Base-by-base conservation (phyloP, 2,329 filamentous ascomycete genomes). In the Aureobasidium zeae region DNA sequence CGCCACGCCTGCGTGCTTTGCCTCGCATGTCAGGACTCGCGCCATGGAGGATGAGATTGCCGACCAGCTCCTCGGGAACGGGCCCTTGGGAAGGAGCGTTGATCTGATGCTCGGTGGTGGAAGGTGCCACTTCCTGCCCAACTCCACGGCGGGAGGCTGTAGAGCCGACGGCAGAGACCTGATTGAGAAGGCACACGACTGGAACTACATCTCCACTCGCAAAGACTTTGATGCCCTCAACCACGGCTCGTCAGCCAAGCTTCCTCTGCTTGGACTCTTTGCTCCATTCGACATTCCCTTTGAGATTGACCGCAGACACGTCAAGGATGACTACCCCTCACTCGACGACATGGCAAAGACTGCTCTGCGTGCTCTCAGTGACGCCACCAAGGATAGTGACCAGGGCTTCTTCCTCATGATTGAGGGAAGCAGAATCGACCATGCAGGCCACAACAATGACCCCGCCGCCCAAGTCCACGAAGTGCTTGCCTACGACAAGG, bases 391-490 rank as follows among this genome's bases (percentile, higher is more conserved):
- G 57, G 72, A 88, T 57, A 86, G 77, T 49, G 86, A 96, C 30
- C 79, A 93, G 63, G 91, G 91, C 4, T 98, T 96, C 71, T 98
- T 98, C 66, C 71, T 98, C 54, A 94, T 98, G 89, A 93, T 98
- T 49, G 91, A 98, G 64, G 91, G 88, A 4, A 94, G 86, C 55
- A 76, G 91, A 30, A 96, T 98, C 55, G 91, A 98, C 57, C 91
- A 98, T 60, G 89, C 91, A 3, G 91, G 87, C 36, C 72, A 74
- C 51, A 69, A 68, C 54, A 75, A 74, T 51, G 72, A 75, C 50
- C 70, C 72, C 3, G 70, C 68, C 13, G 70, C 69, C 12, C 72
- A 76, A 51, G 68, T 74, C 21, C 81, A 85, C 53, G 91, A 98
- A 63, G 89, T 98, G 1, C 71, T 96, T n/a, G 89, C 87, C 39